Base-by-base conservation (phyloP, 805 yeast species). In the Barnettozyma wickerhamii region DNA sequence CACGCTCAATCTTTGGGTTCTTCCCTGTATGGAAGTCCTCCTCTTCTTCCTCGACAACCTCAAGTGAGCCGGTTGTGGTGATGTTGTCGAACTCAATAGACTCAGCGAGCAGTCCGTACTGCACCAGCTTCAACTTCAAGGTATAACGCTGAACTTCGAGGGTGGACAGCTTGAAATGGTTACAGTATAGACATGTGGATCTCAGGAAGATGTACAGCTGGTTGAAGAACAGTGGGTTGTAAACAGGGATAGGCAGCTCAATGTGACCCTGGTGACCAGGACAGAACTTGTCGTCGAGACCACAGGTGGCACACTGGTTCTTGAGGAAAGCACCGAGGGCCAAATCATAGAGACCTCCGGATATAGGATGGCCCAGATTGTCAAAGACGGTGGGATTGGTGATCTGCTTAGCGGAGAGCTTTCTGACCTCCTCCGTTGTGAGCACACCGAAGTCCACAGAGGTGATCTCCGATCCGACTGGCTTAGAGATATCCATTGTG, bases 211-310 rank as follows among this genome's bases (percentile, higher is more conserved):
- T 75, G 69, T 82, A 93, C 72, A 93, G 70, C 65, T 91, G 97
- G 58, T 80, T 78, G 77, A 95, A 93, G 58, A 95, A 93, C 52
- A 93, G 66, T 15, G 99, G 98, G 60, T 88, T 91, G 71, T 88
- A 93, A 33, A 87, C 95, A 4, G 98, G 95, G 31, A 89, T 82
- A 6, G 99, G 99, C 49, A 93, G 74, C 62, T 91, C 97, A 49
- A 93, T 89, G 63, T 93, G 99, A 46, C 99, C 99, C 63, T 89
- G 88, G 63, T 93, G 99, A 35, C 99, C 99, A 4, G 97, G 97
- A 69, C 99, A 93, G 53, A 78, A 81, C 58, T 84, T 80, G 52
- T 91, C 97, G 60, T 90, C 96, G 47, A 91, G 71, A 15, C 98
- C 96, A 75, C 99, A 93, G 1, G 98, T 91, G 18, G 93, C 75